Percentiles rank a stretch among this genome's conserved stretches.
phyloP scores from a whole-genome alignment of 2,329 filamentous ascomycete species.

The Xylaria sp. region DNA sequence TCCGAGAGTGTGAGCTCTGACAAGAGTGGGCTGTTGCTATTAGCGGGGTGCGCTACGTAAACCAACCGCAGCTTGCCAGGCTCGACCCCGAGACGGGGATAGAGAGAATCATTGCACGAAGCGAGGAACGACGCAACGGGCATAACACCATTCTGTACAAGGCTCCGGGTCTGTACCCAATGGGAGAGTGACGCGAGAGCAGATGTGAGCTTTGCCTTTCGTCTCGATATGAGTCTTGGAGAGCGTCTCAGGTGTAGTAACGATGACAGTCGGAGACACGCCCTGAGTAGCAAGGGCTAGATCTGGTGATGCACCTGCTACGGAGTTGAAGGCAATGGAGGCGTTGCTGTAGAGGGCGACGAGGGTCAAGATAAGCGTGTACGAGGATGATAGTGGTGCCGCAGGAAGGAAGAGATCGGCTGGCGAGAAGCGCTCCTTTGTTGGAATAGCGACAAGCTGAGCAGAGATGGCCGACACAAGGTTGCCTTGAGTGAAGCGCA shows the following conservation, averaged over 20 bases:
- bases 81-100: slow-evolving; percentile 63
- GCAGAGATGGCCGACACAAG: slow-evolving; percentile 85
- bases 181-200: slow-evolving; percentile 71
- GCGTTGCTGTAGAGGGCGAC: slow-evolving; percentile 84
- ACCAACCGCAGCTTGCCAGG: slow-evolving; percentile 81
- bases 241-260: slow-evolving; percentile 77
- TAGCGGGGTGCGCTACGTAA: slow-evolving; percentile 73
- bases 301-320: slow-evolving; percentile 75
- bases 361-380: slow-evolving; percentile 80
- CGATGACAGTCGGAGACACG: slow-evolving; percentile 80
- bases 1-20: slow-evolving; percentile 76
- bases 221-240: slow-evolving; percentile 69
- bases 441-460: slow-evolving; percentile 77
- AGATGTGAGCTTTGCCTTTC: slow-evolving; percentile 63
- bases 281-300: slow-evolving; percentile 74
- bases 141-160: slow-evolving; percentile 75
- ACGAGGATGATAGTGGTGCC: slow-evolving; percentile 78
- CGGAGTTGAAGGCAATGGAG: slow-evolving; percentile 86
- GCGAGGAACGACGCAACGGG: slow-evolving; percentile 69
- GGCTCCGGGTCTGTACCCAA: slow-evolving; percentile 70
- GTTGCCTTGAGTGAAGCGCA: slow-evolving; percentile 82
- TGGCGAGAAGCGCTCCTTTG: slow-evolving; percentile 72
- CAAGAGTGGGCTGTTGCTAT: slow-evolving; percentile 61
- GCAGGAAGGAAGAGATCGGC: slow-evolving; percentile 85
- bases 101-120: slow-evolving; percentile 63